Base-by-base conservation (phyloP, 306 rosid species). In the Biancaea sappan region DNA sequence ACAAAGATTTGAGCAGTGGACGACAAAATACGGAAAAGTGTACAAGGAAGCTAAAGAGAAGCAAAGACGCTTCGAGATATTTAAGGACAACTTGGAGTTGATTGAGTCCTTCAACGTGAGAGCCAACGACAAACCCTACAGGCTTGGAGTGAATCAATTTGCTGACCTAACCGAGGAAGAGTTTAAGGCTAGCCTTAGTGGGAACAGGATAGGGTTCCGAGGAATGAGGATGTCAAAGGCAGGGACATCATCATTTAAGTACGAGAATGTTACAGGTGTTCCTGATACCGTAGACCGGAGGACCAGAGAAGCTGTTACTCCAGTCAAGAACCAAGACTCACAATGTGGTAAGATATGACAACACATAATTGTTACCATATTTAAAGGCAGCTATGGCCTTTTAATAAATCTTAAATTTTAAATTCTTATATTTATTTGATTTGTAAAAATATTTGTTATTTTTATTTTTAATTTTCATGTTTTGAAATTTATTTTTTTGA, bases 341-440 rank as follows among this genome's bases (percentile, higher is more conserved):
- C 25, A 8, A 9, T 80, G 88, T 35, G 85, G 86, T 82, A 43
- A 37, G 51, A 41, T n/a, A 0, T n/a, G n/a, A n/a, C n/a, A n/a
- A n/a, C n/a, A n/a, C n/a, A n/a, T n/a, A n/a, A n/a, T n/a, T n/a
- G n/a, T n/a, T n/a, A n/a, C n/a, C n/a, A n/a, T n/a, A n/a, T n/a
- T n/a, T n/a, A n/a, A n/a, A n/a, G n/a, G n/a, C n/a, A n/a, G n/a
- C n/a, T n/a, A n/a, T n/a, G n/a, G n/a, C n/a, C n/a, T n/a, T n/a
- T n/a, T n/a, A n/a, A n/a, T n/a, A n/a, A n/a, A n/a, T n/a, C n/a
- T n/a, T n/a, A n/a, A n/a, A n/a, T n/a, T n/a, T n/a, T n/a, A n/a
- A n/a, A n/a, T n/a, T n/a, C n/a, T n/a, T n/a, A n/a, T n/a, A n/a
- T n/a, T n/a, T n/a, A n/a, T n/a, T n/a, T n/a, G n/a, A n/a, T n/a